phyloP scores from a whole-genome alignment of 768 basidiomycete species.

The Mycena filopes region DNA sequence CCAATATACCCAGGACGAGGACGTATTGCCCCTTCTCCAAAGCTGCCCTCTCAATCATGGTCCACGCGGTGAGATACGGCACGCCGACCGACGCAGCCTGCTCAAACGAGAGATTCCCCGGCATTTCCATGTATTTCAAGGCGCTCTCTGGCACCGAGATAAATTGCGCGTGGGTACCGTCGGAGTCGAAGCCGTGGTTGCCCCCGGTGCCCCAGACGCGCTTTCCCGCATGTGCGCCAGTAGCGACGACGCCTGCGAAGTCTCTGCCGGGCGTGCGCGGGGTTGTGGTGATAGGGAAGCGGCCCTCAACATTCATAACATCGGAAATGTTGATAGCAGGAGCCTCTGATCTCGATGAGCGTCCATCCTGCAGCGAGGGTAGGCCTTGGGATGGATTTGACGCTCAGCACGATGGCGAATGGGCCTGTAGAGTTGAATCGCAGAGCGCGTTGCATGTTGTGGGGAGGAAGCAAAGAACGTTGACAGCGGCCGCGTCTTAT shows the following conservation, averaged over 20 bases:
- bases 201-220: conserved; percentile 26
- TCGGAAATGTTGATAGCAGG: conserved; percentile 21
- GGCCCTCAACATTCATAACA: conserved; percentile 25
- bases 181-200: conserved; percentile 1
- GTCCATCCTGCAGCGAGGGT: neutral
- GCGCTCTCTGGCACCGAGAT: conserved; percentile 17
- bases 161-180: conserved; percentile 18
- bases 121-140: conserved; percentile 25
- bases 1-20: conserved; percentile 7
- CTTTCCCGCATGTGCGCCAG: conserved; percentile 9
- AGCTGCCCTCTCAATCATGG: conserved; percentile 7
- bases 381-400: conserved; percentile 1
- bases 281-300: conserved; percentile 13
- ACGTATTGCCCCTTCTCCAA: conserved; percentile 19
- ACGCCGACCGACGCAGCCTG: conserved; percentile 19
- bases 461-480: neutral
- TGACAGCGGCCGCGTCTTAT: neutral
- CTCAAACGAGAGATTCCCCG: conserved; percentile 19
- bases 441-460: conserved; percentile 5
- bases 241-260: conserved; percentile 14
- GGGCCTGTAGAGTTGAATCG: conserved; percentile 8
- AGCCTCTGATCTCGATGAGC: conserved; percentile 7
- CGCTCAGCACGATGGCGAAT: neutral
- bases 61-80: conserved; percentile 21
- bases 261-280: conserved; percentile 24